A percentile compares a stretch with the other conserved stretches of the same genome.
These are phyloP conservation scores for Passalora sequoiae DNA, from an alignment of 2,329 filamentous ascomycete genomes.

Conservation along the genomic window DNA sequence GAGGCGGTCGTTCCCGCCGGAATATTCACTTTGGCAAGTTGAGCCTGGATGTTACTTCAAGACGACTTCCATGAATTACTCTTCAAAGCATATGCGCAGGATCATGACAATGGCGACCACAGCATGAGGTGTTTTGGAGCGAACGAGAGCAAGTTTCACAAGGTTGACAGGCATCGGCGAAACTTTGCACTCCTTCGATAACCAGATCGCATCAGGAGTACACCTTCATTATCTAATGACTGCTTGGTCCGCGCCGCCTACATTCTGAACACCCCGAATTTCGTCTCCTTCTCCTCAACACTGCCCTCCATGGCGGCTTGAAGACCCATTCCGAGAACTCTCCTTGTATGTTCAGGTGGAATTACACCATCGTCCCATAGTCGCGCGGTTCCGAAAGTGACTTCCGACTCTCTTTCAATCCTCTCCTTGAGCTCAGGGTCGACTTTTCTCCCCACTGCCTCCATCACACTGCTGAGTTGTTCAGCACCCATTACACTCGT, in stretches of 20 bases:
- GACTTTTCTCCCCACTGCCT: slow-evolving; percentile 77
- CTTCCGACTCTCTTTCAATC: slow-evolving; percentile 87
- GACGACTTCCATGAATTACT: too few relatives aligned
- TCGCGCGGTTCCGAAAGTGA: slow-evolving; percentile 78
- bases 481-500: slow-evolving; percentile 95
- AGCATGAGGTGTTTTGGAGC: too few relatives aligned
- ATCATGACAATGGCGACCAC: too few relatives aligned
- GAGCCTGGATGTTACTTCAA: too few relatives aligned
- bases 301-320: slow-evolving; percentile 39
- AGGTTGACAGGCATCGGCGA: too few relatives aligned
- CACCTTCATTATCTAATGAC: background rate
- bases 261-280: slow-evolving; percentile 40
- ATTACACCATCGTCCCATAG: slow-evolving; percentile 67
- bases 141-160: too few relatives aligned
- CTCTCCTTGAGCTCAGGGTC: slow-evolving; percentile 75
- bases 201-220: too few relatives aligned
- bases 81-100: too few relatives aligned
- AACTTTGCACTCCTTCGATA: too few relatives aligned
- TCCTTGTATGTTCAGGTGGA: slow-evolving; percentile 45
- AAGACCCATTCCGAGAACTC: slow-evolving; percentile 46
- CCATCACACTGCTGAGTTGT: slow-evolving; percentile 89
- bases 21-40: too few relatives aligned
- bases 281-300: slow-evolving; percentile 32
- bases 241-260: slow-evolving; percentile 13
- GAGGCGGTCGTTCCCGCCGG: too few relatives aligned